Conservation (phyloP, 805 yeast genomes). For the Priceomyces castillae region DNA sequence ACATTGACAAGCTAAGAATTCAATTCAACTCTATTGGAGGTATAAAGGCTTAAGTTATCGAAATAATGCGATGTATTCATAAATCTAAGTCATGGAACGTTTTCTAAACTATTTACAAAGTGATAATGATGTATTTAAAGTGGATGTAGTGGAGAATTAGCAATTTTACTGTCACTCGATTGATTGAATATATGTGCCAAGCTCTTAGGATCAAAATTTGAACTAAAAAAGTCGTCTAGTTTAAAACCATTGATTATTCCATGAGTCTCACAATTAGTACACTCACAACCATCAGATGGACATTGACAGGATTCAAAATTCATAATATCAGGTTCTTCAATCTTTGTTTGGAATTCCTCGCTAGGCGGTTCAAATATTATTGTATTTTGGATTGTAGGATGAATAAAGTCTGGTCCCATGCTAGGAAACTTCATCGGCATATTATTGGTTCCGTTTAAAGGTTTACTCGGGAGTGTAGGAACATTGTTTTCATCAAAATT, state of each 20-base stretch:
- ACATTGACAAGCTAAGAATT: too few relatives aligned
- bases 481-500: background rate
- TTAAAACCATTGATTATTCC: constrained; percentile 43
- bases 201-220: constrained; percentile 4
- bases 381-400: too few relatives aligned
- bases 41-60: too few relatives aligned
- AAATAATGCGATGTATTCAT: too few relatives aligned
- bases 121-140: too few relatives aligned
- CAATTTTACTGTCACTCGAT: background rate
- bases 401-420: background rate
- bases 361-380: background rate
- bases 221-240: constrained; percentile 36
- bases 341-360: background rate
- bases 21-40: too few relatives aligned
- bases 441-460: background rate
- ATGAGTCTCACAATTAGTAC: constrained; percentile 44
- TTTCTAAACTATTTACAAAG: too few relatives aligned
- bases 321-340: background rate
- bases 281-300: constrained; percentile 26
- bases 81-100: too few relatives aligned
- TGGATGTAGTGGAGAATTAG: too few relatives aligned
- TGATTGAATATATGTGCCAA: constrained; percentile 2
- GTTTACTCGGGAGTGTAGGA: background rate
- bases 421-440: background rate
- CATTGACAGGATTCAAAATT: constrained; percentile 23